Base-by-base conservation (phyloP, 164 flowering plant genomes). In the Tetracentron sinense region DNA sequence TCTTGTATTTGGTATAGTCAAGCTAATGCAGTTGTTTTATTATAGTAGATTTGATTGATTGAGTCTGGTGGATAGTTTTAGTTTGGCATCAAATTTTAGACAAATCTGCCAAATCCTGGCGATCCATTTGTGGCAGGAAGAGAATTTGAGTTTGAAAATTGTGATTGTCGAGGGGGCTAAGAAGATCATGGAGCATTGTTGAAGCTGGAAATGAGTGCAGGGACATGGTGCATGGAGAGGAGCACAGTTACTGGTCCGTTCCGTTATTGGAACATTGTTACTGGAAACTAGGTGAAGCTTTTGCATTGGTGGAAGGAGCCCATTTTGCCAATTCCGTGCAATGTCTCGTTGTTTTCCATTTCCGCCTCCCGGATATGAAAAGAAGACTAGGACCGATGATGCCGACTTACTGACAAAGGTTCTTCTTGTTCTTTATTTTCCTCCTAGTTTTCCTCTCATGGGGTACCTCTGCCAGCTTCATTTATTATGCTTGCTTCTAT, bases 331-430 rank as follows among this genome's bases (percentile, higher is more conserved):
- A 60, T 62, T 61, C 25, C 55, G 79, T 81, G 88, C 94, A 76
- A 92, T 92, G 98, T 92, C 98, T 79, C 98, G 98, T 75, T 92
- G 98, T 89, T 89, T 89, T 81, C 98, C 98, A 21, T 92, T 92
- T 75, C 96, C 98, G 5, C 98, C 98, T 42, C 98, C 96, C 55
- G 98, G 98, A 75, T 92, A 89, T 86, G 91, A 83, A 67, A 89
- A 82, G 79, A 83, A 85, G 80, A 73, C 79, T 70, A 78, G 77
- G 62, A 66, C 69, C 17, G 85, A 80, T 30, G 86, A 77, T n/a
- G 67, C 35, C 16, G 92, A 88, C 67, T 64, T 84, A 59, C 75
- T 85, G 51, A 71, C 69, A 72, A 84, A 91, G 97, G 97, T 91
- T 73, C 42, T 61, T 8, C 44, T 8, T 38, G 1, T 38, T 38